Percentiles rank a stretch among this genome's conserved stretches.
These are phyloP conservation scores for Fagus crenata DNA, from an alignment of 306 rosid species.

Conservation along the genomic window DNA sequence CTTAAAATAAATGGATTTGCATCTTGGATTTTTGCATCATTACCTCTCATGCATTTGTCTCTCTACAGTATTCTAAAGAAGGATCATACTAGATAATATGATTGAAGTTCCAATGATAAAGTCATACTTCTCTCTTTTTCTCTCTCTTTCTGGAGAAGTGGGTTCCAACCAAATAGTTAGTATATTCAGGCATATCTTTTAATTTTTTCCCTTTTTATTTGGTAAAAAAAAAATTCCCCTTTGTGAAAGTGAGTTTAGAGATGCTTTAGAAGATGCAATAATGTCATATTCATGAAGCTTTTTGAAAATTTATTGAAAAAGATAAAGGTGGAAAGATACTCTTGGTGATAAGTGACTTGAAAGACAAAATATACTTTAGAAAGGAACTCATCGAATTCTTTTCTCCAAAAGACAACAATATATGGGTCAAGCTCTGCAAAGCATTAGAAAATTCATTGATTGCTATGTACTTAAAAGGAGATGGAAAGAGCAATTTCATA, in stretches of 20 bases:
- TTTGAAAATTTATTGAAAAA: neutral
- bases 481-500: conserved; percentile 4
- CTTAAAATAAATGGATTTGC: conserved; percentile 36
- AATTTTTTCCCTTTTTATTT: no score
- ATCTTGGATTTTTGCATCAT: conserved; percentile 59
- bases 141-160: neutral
- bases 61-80: conserved; percentile 14
- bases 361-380: conserved; percentile 34
- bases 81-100: conserved; percentile 9
- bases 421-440: conserved; percentile 39
- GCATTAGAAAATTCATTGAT: conserved; percentile 30
- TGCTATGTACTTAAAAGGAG: conserved; percentile 21
- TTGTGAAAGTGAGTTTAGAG: conserved; percentile 1
- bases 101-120: conserved; percentile 17
- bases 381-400: conserved; percentile 23
- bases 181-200: conserved; percentile 10
- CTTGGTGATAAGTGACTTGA: conserved; percentile 34
- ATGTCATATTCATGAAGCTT: conserved; percentile 20
- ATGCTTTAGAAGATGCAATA: conserved; percentile 26
- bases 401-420: conserved; percentile 44
- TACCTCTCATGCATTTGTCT: conserved; percentile 56
- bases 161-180: conserved; percentile 8
- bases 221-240: neutral
- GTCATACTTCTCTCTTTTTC: neutral
- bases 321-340: conserved; percentile 34